Base-by-base conservation (phyloP, 164 flowering plant genomes). In the Nymphaea colorata region DNA sequence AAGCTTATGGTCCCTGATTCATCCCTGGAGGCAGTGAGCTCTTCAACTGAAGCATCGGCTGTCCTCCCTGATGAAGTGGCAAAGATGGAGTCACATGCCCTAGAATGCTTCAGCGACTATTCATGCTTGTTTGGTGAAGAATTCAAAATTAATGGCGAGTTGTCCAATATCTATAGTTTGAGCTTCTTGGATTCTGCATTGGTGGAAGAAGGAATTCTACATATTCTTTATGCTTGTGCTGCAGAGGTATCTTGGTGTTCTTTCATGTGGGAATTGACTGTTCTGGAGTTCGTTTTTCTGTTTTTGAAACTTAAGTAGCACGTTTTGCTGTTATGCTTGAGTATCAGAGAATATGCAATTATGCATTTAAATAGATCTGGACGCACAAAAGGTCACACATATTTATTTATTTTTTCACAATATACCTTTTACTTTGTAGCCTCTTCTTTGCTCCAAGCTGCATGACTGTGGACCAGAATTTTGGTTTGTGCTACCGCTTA, bases 201-300 rank as follows among this genome's bases (percentile, higher is more conserved):
- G 15, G 91, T 87, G 44, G 98, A 92, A 79, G 98, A 92, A 73
- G 98, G 96, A 66, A 78, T 90, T 73, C 79, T 92, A 57, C 98
- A 92, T 79, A 82, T 92, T 82, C 91, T 92, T 43, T 90, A 78
- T 83, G 91, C 93, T 68, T 86, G 87, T 86, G 94, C 89, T 42
- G 81, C 98, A 62, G 87, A 92, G 94, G 98, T 92, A 63, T 61
- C 12, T 25, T 25, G 36, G 36, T 25, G 36, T 25, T 25, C 36
- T 25, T 25, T 25, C 36, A 25, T 1, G 36, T 25, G 36, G 36
- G 36, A 25, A 25, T 25, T 25, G 36, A 25, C 36, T 25, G 36
- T 25, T 1, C 36, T 25, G 36, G 36, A 25, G 36, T 25, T 1
- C 36, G 0, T 25, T 25, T 25, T 25, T 25, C 36, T 1, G 36